Evolutionary conservation across 352 stramenopile genomes (phyloP).

Genomic region (Pythium volutum): DNA sequence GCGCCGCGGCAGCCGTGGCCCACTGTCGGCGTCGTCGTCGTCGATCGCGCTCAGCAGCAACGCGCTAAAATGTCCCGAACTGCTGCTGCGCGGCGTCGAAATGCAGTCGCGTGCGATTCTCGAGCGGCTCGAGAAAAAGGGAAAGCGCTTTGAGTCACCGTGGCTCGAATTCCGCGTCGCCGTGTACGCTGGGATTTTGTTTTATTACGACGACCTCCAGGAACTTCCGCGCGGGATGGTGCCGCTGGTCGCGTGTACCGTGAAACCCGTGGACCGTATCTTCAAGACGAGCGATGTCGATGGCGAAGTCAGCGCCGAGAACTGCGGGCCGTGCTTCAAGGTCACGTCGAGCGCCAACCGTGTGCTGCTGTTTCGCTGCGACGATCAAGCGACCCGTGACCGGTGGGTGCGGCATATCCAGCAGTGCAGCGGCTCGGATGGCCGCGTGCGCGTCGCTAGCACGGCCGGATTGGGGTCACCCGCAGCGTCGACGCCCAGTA

Average conservation of each 20-base stretch:
- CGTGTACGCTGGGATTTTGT: constrained; percentile 32
- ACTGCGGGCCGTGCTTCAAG: constrained; percentile 45
- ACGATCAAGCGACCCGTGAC: constrained; percentile 13
- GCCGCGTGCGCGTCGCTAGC: neutral
- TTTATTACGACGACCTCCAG: constrained; percentile 37
- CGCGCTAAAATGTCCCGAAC: constrained; percentile 35
- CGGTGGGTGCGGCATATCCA: constrained; percentile 28
- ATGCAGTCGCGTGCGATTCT: constrained; percentile 20
- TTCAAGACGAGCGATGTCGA: constrained; percentile 35
- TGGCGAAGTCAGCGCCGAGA: constrained; percentile 23
- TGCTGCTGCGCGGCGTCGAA: constrained; percentile 28
- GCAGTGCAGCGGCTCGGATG: neutral
- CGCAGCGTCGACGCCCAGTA: neutral
- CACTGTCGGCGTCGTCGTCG: neutral
- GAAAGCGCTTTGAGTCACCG: constrained; percentile 41
- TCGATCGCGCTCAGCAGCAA: constrained; percentile 6
- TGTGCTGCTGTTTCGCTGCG: constrained; percentile 37
- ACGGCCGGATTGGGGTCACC: constrained; percentile 8
- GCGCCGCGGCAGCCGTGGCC: neutral
- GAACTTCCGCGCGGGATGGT: constrained; percentile 31
- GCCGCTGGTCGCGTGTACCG: constrained; percentile 27
- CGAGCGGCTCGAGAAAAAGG: constrained; percentile 31
- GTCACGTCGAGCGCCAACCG: constrained; percentile 34
- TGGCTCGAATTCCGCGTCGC: constrained; percentile 34
- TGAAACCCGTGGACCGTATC: constrained; percentile 40